These are phyloP conservation scores for Pulveroboletus ravenelii DNA, from an alignment of 768 basidiomycete species.

Conservation along the genomic window DNA sequence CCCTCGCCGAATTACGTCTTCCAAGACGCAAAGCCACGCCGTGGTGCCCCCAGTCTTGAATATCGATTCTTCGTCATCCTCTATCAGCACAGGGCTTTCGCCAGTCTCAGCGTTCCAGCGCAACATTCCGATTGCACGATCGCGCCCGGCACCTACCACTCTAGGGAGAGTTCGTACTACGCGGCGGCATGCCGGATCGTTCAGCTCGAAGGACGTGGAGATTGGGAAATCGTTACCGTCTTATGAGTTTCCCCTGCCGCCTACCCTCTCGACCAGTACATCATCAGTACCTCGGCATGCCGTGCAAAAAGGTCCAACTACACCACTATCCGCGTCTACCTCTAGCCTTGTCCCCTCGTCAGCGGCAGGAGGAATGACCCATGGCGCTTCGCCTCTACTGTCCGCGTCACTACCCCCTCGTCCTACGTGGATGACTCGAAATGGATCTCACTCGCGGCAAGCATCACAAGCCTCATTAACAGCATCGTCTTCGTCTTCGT, in stretches of 20 bases:
- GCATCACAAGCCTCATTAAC: constrained; percentile 41
- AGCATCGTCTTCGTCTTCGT: constrained; percentile 36
- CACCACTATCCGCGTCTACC: constrained; percentile 30
- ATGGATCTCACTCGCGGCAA: constrained; percentile 38
- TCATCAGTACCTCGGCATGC: constrained; percentile 39
- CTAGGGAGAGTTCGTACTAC: constrained; percentile 49
- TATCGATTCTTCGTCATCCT: constrained; percentile 25
- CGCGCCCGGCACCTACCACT: constrained; percentile 24
- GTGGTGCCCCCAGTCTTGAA: constrained; percentile 22
- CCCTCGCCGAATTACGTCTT: constrained; percentile 32
- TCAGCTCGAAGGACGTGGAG: constrained; percentile 88
- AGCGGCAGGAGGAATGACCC: constrained; percentile 1
- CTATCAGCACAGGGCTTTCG: constrained; percentile 26
- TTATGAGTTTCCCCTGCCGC: constrained; percentile 39
- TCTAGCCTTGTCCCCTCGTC: constrained; percentile 14
- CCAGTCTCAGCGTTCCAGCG: constrained; percentile 19
- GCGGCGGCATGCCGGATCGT: constrained; percentile 89
- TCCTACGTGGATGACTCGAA: constrained; percentile 6
- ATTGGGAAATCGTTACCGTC: constrained; percentile 77
- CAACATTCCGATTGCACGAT: constrained; percentile 28
- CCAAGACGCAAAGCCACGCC: constrained; percentile 26
- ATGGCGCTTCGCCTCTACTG: constrained; percentile 3
- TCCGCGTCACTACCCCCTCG: constrained; percentile 15
- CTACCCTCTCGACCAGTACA: constrained; percentile 22
- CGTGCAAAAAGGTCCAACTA: constrained; percentile 45